A percentile compares a stretch with the other conserved stretches of the same genome.
These are phyloP conservation scores for Trypanosomatidae sp. DNA, from an alignment of 208 protist species.

Conservation along the genomic window DNA sequence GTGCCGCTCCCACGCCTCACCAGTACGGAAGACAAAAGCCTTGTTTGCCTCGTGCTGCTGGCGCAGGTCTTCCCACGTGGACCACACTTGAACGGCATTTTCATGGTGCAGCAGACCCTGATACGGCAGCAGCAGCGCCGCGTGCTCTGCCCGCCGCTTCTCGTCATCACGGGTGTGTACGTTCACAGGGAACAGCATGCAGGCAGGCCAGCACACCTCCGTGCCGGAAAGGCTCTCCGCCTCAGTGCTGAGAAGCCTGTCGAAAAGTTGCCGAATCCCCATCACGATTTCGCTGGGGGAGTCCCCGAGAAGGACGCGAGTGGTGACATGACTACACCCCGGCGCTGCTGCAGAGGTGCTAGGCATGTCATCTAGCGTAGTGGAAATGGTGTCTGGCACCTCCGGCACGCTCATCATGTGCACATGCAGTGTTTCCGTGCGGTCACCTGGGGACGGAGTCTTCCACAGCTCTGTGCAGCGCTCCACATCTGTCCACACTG, in stretches of 20 bases:
- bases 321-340: neutral
- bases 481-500: neutral
- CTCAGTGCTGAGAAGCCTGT: conserved; percentile 18
- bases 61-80: conserved; percentile 13
- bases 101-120: conserved; percentile 32
- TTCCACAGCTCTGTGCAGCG: conserved; percentile 6
- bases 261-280: conserved; percentile 30
- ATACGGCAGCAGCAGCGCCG: conserved; percentile 48
- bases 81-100: conserved; percentile 37
- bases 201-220: conserved; percentile 55
- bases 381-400: conserved; percentile 6
- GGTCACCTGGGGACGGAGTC: neutral
- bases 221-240: conserved; percentile 11
- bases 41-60: neutral
- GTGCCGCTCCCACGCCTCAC: conserved; percentile 57
- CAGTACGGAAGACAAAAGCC: conserved; percentile 14
- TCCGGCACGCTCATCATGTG: conserved; percentile 20
- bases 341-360: neutral
- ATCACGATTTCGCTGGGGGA: conserved; percentile 31
- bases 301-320: conserved; percentile 50
- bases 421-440: conserved; percentile 15
- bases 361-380: conserved; percentile 17
- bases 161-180: conserved; percentile 39
- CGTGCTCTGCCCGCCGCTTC: conserved; percentile 50
- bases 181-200: conserved; percentile 61